A percentile compares a stretch with the other conserved stretches of the same genome.
phyloP scores from a whole-genome alignment of 139 green algal genomes.

The Coccomyxa sp. region DNA sequence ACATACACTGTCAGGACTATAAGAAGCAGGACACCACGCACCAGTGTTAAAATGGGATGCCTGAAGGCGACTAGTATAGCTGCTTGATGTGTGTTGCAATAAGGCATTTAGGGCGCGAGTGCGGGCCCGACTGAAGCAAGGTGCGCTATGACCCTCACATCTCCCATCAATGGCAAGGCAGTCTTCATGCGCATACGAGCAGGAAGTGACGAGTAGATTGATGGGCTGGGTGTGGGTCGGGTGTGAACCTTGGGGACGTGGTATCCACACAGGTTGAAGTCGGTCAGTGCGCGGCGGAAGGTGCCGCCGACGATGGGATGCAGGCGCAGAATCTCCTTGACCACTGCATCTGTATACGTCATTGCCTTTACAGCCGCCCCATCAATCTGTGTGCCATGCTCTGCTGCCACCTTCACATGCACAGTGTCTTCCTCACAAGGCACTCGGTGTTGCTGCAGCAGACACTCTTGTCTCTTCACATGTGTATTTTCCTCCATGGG shows the following conservation, averaged over 20 bases:
- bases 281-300: background rate
- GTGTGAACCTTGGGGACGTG: slow-evolving; percentile 7
- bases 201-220: background rate
- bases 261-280: slow-evolving; percentile 21
- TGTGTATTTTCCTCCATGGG: too few species aligned
- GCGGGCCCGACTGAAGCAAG: background rate
- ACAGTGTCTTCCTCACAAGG: background rate
- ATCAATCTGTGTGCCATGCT: background rate
- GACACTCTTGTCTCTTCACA: background rate
- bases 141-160: background rate
- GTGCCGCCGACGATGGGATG: background rate
- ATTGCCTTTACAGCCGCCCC: slow-evolving; percentile 20
- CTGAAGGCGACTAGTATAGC: background rate
- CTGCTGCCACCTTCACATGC: background rate
- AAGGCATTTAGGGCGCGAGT: background rate
- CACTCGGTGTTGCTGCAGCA: background rate
- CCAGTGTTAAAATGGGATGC: too few species aligned
- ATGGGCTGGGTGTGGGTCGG: background rate
- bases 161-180: background rate
- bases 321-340: background rate
- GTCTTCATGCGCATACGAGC: background rate
- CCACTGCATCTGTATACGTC: slow-evolving; percentile 10
- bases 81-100: background rate
- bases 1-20: too few species aligned
- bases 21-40: too few species aligned